Percentiles rank a stretch among this genome's conserved stretches.
These are phyloP conservation scores for Cicer cuneatum DNA, from an alignment of 306 rosid genomes.

Conservation along the genomic window DNA sequence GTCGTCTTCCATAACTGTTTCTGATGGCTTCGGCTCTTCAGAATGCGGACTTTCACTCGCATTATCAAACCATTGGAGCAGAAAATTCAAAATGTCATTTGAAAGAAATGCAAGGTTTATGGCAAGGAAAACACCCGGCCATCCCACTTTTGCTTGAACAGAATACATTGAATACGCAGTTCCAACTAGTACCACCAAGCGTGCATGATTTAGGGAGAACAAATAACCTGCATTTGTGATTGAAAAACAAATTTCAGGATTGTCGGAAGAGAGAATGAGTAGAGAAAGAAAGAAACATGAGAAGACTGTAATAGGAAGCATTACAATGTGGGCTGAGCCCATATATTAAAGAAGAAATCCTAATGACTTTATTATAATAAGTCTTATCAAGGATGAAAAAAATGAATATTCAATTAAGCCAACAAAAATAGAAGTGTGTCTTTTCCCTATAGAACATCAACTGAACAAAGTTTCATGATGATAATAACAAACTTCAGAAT, in stretches of 20 bases:
- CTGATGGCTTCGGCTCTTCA: constrained; percentile 83
- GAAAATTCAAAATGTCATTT: constrained; percentile 69
- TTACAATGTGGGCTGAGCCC: not conserved
- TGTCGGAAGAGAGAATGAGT: not conserved
- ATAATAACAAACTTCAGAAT: constrained; percentile 20
- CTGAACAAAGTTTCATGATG: constrained; percentile 4
- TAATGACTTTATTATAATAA: not conserved
- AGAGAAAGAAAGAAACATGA: not conserved
- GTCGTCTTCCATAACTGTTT: constrained; percentile 70
- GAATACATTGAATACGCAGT: constrained; percentile 74
- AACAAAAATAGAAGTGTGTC: not conserved
- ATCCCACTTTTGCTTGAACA: constrained; percentile 90
- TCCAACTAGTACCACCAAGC: constrained; percentile 83
- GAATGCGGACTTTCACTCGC: constrained; percentile 69
- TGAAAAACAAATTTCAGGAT: constrained; percentile 27
- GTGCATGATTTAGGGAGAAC: constrained; percentile 94
- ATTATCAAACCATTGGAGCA: constrained; percentile 94
- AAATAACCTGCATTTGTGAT: constrained; percentile 76
- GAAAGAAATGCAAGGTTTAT: constrained; percentile 89
- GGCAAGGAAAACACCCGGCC: constrained; percentile 87
- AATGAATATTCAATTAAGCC: constrained; percentile 10
- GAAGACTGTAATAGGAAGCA: not conserved
- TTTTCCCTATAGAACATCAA: constrained; percentile 16
- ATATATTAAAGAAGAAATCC: not conserved
- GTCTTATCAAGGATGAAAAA: not conserved